Percentiles rank a stretch among this genome's conserved stretches.
Conservation (phyloP, 129 eudicot genomes). For the Flaveria trinervia region DNA sequence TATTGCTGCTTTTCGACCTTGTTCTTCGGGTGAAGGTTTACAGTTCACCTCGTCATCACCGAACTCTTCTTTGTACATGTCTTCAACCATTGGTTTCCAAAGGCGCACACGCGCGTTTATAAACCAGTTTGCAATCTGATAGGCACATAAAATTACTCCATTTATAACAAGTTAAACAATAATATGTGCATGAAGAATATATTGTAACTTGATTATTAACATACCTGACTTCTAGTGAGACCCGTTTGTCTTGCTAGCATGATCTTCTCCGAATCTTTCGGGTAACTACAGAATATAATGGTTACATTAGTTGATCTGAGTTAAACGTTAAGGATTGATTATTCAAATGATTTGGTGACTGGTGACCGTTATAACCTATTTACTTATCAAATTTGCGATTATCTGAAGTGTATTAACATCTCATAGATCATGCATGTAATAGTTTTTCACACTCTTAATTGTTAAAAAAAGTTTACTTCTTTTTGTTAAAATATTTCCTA, state of each 20-base stretch:
- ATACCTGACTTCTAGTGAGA: conserved; percentile 89
- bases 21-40: conserved; percentile 41
- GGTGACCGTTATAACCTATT: too few species aligned
- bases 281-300: conserved; percentile 52
- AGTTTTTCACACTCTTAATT: too few species aligned
- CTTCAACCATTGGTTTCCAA: conserved; percentile 99
- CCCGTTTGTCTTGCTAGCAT: conserved; percentile 93
- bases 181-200: background rate
- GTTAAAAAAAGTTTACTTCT: too few species aligned
- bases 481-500: too few species aligned
- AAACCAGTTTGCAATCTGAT: conserved; percentile 97
- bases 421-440: too few species aligned
- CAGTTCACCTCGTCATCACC: conserved; percentile 54
- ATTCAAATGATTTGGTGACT: too few species aligned
- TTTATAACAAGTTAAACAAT: background rate
- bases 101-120: conserved; percentile 95
- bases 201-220: background rate
- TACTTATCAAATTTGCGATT: too few species aligned
- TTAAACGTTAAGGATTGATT: too few species aligned
- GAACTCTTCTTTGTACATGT: conserved; percentile 96
- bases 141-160: background rate
- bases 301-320: background rate
- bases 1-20: conserved; percentile 31
- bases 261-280: conserved; percentile 89
- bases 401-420: too few species aligned